Evolutionary conservation across 345 rosid species (phyloP).

Genomic region (Dovyalis caffra): DNA sequence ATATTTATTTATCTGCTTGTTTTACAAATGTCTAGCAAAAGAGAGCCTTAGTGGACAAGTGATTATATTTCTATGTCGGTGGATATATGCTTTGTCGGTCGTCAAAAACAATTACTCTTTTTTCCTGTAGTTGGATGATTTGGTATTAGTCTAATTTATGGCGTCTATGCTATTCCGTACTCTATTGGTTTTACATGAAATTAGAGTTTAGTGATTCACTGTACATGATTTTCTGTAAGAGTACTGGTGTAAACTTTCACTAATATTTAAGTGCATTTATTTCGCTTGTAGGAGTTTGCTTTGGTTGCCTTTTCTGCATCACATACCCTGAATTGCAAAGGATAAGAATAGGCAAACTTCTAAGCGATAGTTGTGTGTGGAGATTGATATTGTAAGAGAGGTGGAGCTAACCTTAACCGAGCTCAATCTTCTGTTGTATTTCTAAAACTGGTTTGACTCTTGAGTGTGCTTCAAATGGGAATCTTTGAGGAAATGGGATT

Average conservation of each 20-base stretch:
- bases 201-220: conserved; percentile 12
- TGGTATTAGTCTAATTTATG: not conserved
- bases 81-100: too few species aligned
- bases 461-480: conserved; percentile 26
- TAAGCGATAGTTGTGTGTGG: not conserved
- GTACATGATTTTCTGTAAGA: not conserved
- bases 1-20: not conserved
- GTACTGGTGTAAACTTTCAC: not conserved
- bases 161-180: not conserved
- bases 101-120: not conserved
- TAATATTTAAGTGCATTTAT: not conserved
- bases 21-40: not conserved
- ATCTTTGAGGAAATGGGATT: conserved; percentile 61
- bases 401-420: not conserved
- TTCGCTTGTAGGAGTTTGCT: not conserved
- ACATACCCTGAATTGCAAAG: not conserved
- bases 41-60: not conserved
- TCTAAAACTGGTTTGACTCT: not conserved
- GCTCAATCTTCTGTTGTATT: not conserved
- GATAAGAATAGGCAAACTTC: not conserved
- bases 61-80: not conserved
- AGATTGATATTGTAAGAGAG: not conserved
- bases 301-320: not conserved
- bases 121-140: not conserved
- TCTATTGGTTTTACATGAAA: not conserved